Base-by-base conservation (phyloP, 2,329 filamentous ascomycete species). In the Bipolaris bicolor region DNA sequence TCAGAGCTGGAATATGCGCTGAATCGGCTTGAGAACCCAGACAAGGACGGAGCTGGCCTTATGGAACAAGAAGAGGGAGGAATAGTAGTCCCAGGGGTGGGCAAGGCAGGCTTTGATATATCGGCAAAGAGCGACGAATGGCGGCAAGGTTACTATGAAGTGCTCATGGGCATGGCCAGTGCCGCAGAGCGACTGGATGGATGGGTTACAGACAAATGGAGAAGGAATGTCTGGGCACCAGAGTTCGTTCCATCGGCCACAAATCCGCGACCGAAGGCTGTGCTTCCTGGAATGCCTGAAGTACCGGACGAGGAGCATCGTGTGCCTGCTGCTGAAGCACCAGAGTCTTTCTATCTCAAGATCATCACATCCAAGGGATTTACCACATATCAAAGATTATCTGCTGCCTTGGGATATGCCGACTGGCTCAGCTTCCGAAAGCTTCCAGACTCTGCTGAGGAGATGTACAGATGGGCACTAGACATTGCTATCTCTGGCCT, bases 361-460 rank as follows among this genome's bases (percentile, higher is more conserved):
- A 87, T 97, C 47, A 78, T 97, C 52, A 91, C 88, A 6, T 94
- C 91, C 0, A 84, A 84, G 52, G 94, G 94, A 1, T 91, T 98
- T 68, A 88, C 85, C 0, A 83, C 86, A n/a, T 83, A 86, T 55
- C 92, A 98, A 76, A 88, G 87, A 68, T 81, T 97, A 49, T 88
- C 94, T 56, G 92, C 93, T 3, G 89, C 91, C 3, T 79, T 97
- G 40, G 89, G 88, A 1, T 96, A 93, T 72, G 94, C 90, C 1
- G 89, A 91, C 52, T 97, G 90, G 85, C 82, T 96, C 37, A 90
- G 92, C 64, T 94, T 86, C 78, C 94, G 93, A 77, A 82, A 85
- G 1, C 74, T 87, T 24, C 77, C 82, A 1, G 85, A 86, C 3
- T 87, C 85, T 0, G 88, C 92, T 0, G 83, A 86, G 52, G 86